Conservation (phyloP, 768 basidiomycete species). For the Tulasnella sp. region DNA sequence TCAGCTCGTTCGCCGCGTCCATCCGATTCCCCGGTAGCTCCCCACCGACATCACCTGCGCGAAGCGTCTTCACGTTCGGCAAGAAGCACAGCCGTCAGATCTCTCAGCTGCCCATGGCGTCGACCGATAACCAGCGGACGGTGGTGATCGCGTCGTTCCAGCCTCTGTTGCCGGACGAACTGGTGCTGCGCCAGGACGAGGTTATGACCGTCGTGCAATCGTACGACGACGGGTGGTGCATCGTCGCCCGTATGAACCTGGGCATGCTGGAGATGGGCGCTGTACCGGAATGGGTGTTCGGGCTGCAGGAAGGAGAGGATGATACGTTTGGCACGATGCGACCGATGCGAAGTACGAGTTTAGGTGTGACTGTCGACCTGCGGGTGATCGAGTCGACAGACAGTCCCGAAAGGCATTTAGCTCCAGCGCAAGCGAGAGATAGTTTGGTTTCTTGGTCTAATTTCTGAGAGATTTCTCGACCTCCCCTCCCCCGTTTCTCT, state of each 20-base stretch:
- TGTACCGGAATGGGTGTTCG: constrained; percentile 9
- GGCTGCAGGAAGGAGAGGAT: constrained; percentile 2
- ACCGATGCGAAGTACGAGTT: constrained; percentile 10
- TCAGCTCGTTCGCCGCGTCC: constrained; percentile 3
- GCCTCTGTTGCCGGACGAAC: constrained; percentile 7
- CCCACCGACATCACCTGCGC: not conserved
- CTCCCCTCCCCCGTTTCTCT: not conserved
- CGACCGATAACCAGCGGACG: constrained; percentile 2
- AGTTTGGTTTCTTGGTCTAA: constrained; percentile 12
- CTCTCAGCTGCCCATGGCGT: not conserved
- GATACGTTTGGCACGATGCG: constrained; percentile 7
- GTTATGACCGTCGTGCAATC: constrained; percentile 1
- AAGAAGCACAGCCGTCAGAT: not conserved
- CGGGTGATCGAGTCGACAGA: not conserved
- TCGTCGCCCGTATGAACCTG: constrained; percentile 8
- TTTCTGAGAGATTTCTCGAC: not conserved
- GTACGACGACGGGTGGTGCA: constrained; percentile 12
- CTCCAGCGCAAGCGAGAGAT: not conserved
- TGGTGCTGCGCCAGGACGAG: not conserved
- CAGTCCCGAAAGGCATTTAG: not conserved
- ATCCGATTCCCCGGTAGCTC: not conserved
- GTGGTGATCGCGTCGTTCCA: constrained; percentile 1
- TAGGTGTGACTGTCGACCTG: constrained; percentile 11
- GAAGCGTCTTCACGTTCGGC: constrained; percentile 5
- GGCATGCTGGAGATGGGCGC: constrained; percentile 7